Evolutionary conservation across 2,329 filamentous ascomycete species (phyloP).

Genomic region (Calonectria fujianensis): DNA sequence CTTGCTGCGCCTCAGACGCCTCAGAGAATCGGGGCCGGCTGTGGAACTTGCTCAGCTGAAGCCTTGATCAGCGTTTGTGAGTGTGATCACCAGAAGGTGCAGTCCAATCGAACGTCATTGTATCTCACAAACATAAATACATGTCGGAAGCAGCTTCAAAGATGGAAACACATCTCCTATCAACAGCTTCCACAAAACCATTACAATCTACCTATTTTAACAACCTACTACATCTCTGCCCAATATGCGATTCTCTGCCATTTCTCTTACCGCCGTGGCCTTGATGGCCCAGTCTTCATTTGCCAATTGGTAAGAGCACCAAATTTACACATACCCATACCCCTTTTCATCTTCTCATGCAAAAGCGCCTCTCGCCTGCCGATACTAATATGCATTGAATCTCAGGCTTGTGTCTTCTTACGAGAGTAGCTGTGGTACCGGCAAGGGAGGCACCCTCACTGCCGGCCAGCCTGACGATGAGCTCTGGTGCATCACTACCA

Average conservation of each 20-base stretch:
- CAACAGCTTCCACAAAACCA: neutral
- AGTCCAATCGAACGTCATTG: neutral
- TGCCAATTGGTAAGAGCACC: constrained; percentile 1
- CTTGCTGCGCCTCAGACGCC: neutral
- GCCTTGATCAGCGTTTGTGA: neutral
- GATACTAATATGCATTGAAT: neutral
- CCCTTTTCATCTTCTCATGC: neutral
- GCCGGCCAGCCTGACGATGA: neutral
- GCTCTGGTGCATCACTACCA: constrained; percentile 12
- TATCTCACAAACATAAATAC: neutral
- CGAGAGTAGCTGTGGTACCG: neutral
- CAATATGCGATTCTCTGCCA: constrained; percentile 5
- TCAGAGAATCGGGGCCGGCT: neutral
- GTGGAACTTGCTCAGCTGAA: neutral
- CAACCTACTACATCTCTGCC: neutral
- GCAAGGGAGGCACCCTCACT: constrained; percentile 11
- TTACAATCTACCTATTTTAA: too few relatives aligned
- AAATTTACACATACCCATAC: too few relatives aligned
- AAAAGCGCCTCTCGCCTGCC: neutral
- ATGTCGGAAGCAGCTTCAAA: neutral
- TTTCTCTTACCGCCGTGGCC: neutral
- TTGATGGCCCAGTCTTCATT: constrained; percentile 2
- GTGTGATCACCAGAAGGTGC: neutral
- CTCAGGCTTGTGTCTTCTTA: constrained; percentile 7
- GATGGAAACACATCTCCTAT: neutral